Percentiles rank a stretch among this genome's conserved stretches.
These are phyloP conservation scores for Betula pendula DNA, from an alignment of 306 rosid genomes.

Conservation along the genomic window DNA sequence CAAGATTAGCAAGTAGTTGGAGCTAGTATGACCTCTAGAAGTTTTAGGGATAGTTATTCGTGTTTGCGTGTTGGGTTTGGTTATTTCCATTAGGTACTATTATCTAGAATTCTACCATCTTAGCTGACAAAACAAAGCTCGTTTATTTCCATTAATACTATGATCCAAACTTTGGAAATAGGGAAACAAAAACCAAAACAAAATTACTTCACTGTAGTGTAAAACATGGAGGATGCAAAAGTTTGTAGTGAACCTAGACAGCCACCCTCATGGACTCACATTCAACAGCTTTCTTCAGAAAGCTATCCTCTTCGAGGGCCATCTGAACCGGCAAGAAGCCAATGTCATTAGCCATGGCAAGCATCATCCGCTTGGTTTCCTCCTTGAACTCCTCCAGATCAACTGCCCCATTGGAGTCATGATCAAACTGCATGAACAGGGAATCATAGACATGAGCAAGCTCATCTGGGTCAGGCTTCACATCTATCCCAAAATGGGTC, in stretches of 20 bases:
- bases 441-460: slow-evolving; percentile 50
- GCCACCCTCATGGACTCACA: slow-evolving; percentile 36
- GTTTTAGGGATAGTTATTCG: too few relatives aligned
- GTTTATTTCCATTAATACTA: background rate
- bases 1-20: background rate
- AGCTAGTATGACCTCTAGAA: background rate
- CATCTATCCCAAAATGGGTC: slow-evolving; percentile 65
- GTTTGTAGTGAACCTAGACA: background rate
- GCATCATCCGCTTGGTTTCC: slow-evolving; percentile 70
- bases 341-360: slow-evolving; percentile 74
- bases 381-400: slow-evolving; percentile 66
- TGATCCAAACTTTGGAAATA: background rate
- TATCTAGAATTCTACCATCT: background rate
- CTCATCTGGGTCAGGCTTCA: slow-evolving; percentile 52
- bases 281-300: slow-evolving; percentile 70
- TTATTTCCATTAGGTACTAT: too few relatives aligned
- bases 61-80: too few relatives aligned
- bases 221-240: background rate
- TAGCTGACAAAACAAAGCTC: background rate
- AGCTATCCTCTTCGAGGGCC: slow-evolving; percentile 61
- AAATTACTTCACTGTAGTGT: background rate
- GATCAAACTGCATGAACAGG: slow-evolving; percentile 59
- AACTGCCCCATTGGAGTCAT: slow-evolving; percentile 54
- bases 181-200: background rate
- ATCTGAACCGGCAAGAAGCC: slow-evolving; percentile 73